Percentiles rank a stretch among this genome's conserved stretches.
Conservation (phyloP, 1,139 yeast species). For the Taphrina betulina region DNA sequence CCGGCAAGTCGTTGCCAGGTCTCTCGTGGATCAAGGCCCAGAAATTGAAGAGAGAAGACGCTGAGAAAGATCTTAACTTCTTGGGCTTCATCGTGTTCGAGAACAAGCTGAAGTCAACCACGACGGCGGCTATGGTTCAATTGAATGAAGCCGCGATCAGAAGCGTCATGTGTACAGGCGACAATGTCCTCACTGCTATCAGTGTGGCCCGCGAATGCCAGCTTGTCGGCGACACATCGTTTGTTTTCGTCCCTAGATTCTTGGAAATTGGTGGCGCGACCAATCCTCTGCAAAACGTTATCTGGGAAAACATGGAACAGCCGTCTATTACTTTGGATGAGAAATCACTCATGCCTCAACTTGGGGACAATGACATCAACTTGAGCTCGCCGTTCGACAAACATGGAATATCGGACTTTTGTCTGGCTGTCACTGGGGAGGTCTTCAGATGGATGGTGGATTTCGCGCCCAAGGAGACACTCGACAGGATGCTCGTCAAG, state of each 20-base stretch:
- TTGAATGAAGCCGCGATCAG: slow-evolving; percentile 68
- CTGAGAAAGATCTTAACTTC: slow-evolving; percentile 68
- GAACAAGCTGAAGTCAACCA: slow-evolving; percentile 73
- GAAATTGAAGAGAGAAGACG: slow-evolving; percentile 56
- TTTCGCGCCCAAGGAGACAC: slow-evolving; percentile 43
- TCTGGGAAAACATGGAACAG: slow-evolving; percentile 48
- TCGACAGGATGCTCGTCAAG: slow-evolving; percentile 65
- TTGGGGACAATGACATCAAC: slow-evolving; percentile 23
- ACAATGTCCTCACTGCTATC: slow-evolving; percentile 87
- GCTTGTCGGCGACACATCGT: slow-evolving; percentile 51
- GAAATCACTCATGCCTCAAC: slow-evolving; percentile 56
- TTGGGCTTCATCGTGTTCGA: slow-evolving; percentile 90
- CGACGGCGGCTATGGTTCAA: slow-evolving; percentile 60
- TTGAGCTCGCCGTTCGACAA: slow-evolving; percentile 37
- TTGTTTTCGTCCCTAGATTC: slow-evolving; percentile 70
- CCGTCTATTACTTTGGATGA: slow-evolving; percentile 54
- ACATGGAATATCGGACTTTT: slow-evolving; percentile 22
- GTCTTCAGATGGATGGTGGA: slow-evolving; percentile 73
- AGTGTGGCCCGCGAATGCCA: slow-evolving; percentile 88
- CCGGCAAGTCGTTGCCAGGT: slow-evolving; percentile 57
- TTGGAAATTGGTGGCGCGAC: slow-evolving; percentile 39
- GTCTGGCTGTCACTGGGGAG: slow-evolving; percentile 88
- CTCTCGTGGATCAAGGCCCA: slow-evolving; percentile 48
- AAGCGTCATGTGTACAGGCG: slow-evolving; percentile 97
- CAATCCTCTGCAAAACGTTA: slow-evolving; percentile 21